phyloP scores from a whole-genome alignment of 306 rosid species.

The Prunus armeniaca region DNA sequence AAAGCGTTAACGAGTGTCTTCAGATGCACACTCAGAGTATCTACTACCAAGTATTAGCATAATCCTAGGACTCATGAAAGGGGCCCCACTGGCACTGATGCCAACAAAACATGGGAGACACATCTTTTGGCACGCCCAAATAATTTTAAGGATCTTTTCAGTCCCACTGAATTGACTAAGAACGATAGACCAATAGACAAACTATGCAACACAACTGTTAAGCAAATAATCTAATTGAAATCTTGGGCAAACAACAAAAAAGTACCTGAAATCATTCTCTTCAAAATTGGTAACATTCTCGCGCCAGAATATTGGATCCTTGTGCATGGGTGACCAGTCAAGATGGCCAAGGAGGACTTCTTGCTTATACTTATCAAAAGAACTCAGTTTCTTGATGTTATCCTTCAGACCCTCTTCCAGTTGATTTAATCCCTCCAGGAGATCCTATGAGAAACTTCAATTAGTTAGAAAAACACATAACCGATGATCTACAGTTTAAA shows the following conservation, averaged over 20 bases:
- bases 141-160: neutral
- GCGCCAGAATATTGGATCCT: slow-evolving; percentile 89
- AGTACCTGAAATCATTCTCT: slow-evolving; percentile 93
- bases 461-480: slow-evolving; percentile 11
- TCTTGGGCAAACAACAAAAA: neutral
- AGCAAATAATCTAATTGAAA: neutral
- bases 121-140: neutral
- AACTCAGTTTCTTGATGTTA: slow-evolving; percentile 80
- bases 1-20: neutral
- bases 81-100: neutral
- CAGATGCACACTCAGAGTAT: neutral
- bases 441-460: slow-evolving; percentile 55
- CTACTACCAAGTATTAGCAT: neutral
- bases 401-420: slow-evolving; percentile 89
- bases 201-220: neutral
- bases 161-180: neutral
- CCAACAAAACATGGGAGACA: neutral
- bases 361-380: slow-evolving; percentile 91
- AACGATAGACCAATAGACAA: neutral
- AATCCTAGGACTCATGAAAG: neutral
- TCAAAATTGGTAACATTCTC: slow-evolving; percentile 78
- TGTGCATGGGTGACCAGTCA: slow-evolving; percentile 99
- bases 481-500: slow-evolving; percentile 1
- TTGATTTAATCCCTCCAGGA: slow-evolving; percentile 81
- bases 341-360: slow-evolving; percentile 93